Percentiles rank a stretch among this genome's conserved stretches.
Evolutionary conservation across 1,284 basidiomycete genomes (phyloP).

Genomic region (Pyrrhoderma noxium): DNA sequence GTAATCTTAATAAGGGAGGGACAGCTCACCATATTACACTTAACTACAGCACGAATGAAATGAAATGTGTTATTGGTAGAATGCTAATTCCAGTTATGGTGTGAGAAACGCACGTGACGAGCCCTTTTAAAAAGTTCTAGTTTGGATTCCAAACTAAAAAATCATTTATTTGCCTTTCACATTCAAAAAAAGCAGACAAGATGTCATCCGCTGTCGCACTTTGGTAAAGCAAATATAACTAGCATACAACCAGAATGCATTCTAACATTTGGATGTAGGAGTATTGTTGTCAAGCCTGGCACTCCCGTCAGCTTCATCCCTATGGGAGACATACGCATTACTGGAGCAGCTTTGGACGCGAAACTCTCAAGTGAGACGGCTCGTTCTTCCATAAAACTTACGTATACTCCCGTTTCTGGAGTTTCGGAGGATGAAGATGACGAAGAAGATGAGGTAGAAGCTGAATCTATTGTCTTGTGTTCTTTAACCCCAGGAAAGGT

Average conservation of each 20-base stretch:
- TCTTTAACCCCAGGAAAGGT: conserved; percentile 72
- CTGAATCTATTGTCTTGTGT: conserved; percentile 47
- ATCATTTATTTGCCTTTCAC: too few relatives aligned
- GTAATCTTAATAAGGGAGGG: background rate
- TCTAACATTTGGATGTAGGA: conserved; percentile 37
- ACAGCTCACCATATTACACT: conserved; percentile 2
- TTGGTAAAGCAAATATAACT: conserved; percentile 35
- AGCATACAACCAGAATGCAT: too few relatives aligned
- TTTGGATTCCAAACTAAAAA: too few relatives aligned
- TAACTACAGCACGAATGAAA: too few relatives aligned
- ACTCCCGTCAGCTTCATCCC: conserved; percentile 57
- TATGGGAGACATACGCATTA: conserved; percentile 71
- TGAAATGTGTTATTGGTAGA: too few relatives aligned
- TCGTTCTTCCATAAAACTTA: conserved; percentile 76
- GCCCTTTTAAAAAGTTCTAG: conserved; percentile 6
- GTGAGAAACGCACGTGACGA: conserved; percentile 1
- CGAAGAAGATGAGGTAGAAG: conserved; percentile 35
- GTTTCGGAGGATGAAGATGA: conserved; percentile 48
- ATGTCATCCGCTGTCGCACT: conserved; percentile 57
- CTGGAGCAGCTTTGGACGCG: conserved; percentile 79
- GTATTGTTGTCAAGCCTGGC: conserved; percentile 52
- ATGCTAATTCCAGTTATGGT: too few relatives aligned
- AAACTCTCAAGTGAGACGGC: conserved; percentile 56
- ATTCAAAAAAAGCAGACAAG: conserved; percentile 17
- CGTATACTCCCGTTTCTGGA: conserved; percentile 44